Evolutionary conservation across 176 grass and related monocot genomes (phyloP).

Genomic region (Aegilops longissima): DNA sequence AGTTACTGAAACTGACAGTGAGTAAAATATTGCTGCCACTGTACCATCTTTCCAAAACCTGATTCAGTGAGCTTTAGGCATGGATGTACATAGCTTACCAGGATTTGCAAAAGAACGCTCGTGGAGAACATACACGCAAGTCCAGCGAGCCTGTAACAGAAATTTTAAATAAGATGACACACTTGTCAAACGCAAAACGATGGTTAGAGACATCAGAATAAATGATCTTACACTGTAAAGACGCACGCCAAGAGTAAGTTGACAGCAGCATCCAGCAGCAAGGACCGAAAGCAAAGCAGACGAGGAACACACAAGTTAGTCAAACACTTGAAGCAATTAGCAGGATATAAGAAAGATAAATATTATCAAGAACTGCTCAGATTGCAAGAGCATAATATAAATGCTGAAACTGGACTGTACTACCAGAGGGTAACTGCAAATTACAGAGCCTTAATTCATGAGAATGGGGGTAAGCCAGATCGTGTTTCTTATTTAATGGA

Average conservation of each 20-base stretch:
- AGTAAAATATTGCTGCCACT: neutral
- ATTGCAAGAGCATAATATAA: neutral
- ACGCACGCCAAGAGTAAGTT: constrained; percentile 3
- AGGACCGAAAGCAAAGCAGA: neutral
- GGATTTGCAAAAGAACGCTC: constrained; percentile 87
- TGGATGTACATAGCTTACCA: constrained; percentile 45
- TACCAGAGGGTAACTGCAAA: neutral
- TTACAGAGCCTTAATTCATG: neutral
- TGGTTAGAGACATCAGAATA: neutral
- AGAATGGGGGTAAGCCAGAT: neutral
- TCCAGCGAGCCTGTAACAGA: constrained; percentile 71
- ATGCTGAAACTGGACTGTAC: neutral
- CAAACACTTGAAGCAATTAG: constrained; percentile 7
- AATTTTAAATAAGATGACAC: neutral
- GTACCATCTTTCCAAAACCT: neutral
- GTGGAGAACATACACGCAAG: constrained; percentile 97
- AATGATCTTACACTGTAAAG: constrained; percentile 34
- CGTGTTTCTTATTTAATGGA: neutral
- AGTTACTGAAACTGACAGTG: neutral
- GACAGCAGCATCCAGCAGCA: constrained; percentile 24
- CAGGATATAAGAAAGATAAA: neutral
- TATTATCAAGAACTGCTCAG: neutral
- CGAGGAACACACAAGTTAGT: constrained; percentile 13
- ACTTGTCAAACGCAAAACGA: neutral
- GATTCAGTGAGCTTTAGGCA: neutral